Evolutionary conservation across 805 yeast genomes (phyloP).

Genomic region (Dipodascopsis tothii): DNA sequence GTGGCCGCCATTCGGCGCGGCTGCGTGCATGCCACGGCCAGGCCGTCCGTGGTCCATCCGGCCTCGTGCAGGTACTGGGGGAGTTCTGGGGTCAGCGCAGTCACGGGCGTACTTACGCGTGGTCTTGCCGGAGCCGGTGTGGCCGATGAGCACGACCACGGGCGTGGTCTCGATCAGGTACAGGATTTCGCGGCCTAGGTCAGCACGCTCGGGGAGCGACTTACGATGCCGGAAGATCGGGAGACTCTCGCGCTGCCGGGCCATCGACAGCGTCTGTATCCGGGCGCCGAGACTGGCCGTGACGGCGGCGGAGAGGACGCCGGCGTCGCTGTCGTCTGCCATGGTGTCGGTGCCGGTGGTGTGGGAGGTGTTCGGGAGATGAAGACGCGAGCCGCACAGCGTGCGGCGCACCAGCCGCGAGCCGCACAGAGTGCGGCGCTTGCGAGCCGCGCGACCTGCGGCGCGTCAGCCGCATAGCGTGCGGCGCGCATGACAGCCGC

Average conservation of each 20-base stretch:
- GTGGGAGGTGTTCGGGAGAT: too few relatives aligned
- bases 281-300: background rate
- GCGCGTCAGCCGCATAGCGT: too few relatives aligned
- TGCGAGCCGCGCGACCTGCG: too few relatives aligned
- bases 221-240: slow-evolving; percentile 18
- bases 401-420: too few relatives aligned
- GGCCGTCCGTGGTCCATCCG: slow-evolving; percentile 21
- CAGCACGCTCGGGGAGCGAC: background rate
- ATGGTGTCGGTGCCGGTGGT: too few relatives aligned
- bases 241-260: slow-evolving; percentile 13
- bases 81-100: slow-evolving; percentile 10
- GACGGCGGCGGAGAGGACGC: background rate
- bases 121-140: slow-evolving; percentile 26
- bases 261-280: slow-evolving; percentile 3
- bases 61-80: slow-evolving; percentile 22
- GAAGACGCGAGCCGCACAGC: too few relatives aligned
- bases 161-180: slow-evolving; percentile 18
- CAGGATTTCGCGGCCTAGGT: slow-evolving; percentile 15
- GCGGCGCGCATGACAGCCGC: too few relatives aligned
- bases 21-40: slow-evolving; percentile 64
- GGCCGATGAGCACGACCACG: slow-evolving; percentile 21
- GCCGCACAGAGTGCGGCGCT: too few relatives aligned
- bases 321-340: background rate
- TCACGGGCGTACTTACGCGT: slow-evolving; percentile 19
- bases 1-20: slow-evolving; percentile 28